Evolutionary conservation across 805 yeast genomes (phyloP).

Genomic region (Lachancea sp.): DNA sequence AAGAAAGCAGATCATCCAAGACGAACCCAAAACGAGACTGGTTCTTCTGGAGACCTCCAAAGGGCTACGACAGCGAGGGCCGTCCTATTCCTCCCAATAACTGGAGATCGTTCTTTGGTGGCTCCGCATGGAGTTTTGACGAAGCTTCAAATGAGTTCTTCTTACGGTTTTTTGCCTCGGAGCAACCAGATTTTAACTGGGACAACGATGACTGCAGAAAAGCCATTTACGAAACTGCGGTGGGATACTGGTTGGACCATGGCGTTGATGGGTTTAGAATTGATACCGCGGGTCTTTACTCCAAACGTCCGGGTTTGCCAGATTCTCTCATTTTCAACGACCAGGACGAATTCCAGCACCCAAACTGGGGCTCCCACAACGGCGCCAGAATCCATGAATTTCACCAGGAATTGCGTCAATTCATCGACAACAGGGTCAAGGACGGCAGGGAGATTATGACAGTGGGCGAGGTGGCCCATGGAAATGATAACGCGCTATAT

Average conservation of each 20-base stretch:
- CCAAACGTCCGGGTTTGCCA: constrained; percentile 39
- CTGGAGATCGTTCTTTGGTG: constrained; percentile 48
- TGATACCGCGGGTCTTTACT: constrained; percentile 48
- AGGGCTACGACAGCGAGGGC: constrained; percentile 40
- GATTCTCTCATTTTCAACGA: constrained; percentile 45
- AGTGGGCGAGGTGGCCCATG: constrained; percentile 43
- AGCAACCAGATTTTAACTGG: constrained; percentile 60
- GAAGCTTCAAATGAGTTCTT: constrained; percentile 49
- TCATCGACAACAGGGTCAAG: constrained; percentile 29
- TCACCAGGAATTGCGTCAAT: constrained; percentile 42
- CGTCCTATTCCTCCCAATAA: constrained; percentile 51
- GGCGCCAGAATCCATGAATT: constrained; percentile 56
- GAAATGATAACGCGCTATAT: constrained; percentile 18
- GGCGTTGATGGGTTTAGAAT: constrained; percentile 57
- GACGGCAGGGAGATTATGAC: constrained; percentile 47
- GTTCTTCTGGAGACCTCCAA: constrained; percentile 51
- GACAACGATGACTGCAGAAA: constrained; percentile 36
- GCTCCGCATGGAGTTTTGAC: constrained; percentile 52
- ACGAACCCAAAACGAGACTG: constrained; percentile 53
- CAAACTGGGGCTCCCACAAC: constrained; percentile 27
- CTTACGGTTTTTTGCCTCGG: constrained; percentile 44
- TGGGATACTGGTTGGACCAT: constrained; percentile 47
- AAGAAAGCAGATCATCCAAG: constrained; percentile 45
- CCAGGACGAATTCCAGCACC: constrained; percentile 36
- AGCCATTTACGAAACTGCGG: constrained; percentile 39